Conservation (phyloP, 2,329 filamentous ascomycete genomes). For the Fusarium tanahbumbuense region DNA sequence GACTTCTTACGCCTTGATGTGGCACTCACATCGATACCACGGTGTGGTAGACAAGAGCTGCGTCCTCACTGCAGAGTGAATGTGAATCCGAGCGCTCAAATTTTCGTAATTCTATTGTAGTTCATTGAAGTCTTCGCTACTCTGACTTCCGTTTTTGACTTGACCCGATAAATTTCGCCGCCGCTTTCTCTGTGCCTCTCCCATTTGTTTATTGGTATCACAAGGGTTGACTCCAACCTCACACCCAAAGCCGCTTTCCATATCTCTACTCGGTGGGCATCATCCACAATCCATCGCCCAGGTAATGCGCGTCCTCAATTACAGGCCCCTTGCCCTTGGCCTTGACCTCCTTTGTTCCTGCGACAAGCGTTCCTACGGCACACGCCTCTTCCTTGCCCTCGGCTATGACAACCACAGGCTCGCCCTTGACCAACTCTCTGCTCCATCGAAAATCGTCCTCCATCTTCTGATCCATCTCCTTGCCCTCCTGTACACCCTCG, state of each 20-base stretch:
- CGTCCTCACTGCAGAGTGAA: neutral
- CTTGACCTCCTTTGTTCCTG: conserved; percentile 92
- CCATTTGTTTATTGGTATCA: conserved; percentile 38
- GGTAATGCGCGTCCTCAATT: conserved; percentile 91
- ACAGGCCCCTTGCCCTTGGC: conserved; percentile 93
- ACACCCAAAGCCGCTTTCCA: neutral
- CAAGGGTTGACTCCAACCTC: conserved; percentile 15
- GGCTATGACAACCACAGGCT: conserved; percentile 88
- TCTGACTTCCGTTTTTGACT: neutral
- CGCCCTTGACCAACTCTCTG: conserved; percentile 79
- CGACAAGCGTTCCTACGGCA: conserved; percentile 84
- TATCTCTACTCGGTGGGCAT: conserved; percentile 63
- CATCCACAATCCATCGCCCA: conserved; percentile 94
- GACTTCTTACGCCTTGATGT: neutral
- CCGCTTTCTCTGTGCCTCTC: conserved; percentile 6
- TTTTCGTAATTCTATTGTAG: neutral
- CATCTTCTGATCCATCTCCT: conserved; percentile 56
- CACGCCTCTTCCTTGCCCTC: conserved; percentile 95
- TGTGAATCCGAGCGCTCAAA: neutral
- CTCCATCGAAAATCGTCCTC: conserved; percentile 68
- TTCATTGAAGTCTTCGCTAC: neutral
- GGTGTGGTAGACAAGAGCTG: neutral
- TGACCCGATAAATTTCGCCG: neutral
- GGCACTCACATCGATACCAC: too few species aligned
- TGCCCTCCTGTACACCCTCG: conserved; percentile 51